Evolutionary conservation across 805 yeast species (phyloP), one percentile per base, ranked within the genome.

Genomic region (Zygosaccharomyces lentus): DNA sequence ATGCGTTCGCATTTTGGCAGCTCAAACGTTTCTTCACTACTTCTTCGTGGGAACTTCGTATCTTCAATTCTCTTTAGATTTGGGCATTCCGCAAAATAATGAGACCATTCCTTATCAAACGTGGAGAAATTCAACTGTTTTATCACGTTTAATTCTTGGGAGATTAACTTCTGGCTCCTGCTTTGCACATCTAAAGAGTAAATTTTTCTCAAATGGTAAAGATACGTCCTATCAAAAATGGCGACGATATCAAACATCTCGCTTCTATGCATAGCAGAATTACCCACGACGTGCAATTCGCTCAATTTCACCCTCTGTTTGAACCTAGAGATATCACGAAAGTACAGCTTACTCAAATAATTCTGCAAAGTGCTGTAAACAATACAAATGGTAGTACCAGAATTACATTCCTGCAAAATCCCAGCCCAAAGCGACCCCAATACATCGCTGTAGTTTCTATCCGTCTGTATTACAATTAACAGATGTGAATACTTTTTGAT

Each of bases 201-300:
- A 9, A 61, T 37, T 13, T 37, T 37, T 7, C 38, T 45, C 24
- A 62, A 34, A 38, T 55, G 38, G 37, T 60, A 44, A 8, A 62
- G 41, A 37, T 56, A 55, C 0, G 64, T 60, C 7, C 48, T 41
- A 24, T 58, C 48, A 34, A 61, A 62, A 3, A 61, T 47, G 2
- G 59, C 55, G 17, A 53, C 53, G 7, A 62, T 43, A 41, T 61
- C 65, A 37, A 49, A 53, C 40, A 57, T 42, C 17, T 48, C 52
- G n/a, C 39, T 37, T 10, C 23, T 25, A 13, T 25, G 21, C n/a
- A 30, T 27, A 2, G 32, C 3, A 2, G 31, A 23, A 43, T 49
- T 51, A 7, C 65, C 65, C 21, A 57, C 32, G 1, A 61, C 40
- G 47, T 62, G 61, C 16, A 62, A 40, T 37, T 62, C 67, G 39